Evolutionary conservation across 345 rosid species (phyloP), one percentile per base, ranked within the genome.

Genomic region (Rhodamnia argentea): DNA sequence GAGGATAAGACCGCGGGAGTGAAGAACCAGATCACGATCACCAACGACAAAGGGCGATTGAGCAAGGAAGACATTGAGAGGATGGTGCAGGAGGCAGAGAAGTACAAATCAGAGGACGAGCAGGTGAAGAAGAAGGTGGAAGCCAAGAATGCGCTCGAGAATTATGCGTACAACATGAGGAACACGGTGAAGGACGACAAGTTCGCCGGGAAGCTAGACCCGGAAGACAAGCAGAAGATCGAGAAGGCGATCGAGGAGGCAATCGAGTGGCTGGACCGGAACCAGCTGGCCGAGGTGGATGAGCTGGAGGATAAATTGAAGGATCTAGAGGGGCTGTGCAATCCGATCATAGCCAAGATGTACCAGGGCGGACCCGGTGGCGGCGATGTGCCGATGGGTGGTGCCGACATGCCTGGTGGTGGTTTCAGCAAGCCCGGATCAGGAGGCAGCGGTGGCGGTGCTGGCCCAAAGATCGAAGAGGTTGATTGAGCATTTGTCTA

Each of bases 381-480:
- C 11, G 7, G 81, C 6, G 76, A 64, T 37, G 47, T 0, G 47
- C 81, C 81, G 7, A 70, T 70, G 81, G 47, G 26, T 5, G 60
- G 60, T 23, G 59, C 59, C n/a, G 81, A 70, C 81, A 70, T 70
- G 81, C 81, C 81, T 2, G 7, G 81, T 26, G 88, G 86, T 82
- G 84, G 53, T 10, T 62, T 56, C 1, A 27, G 85, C 12, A 82
- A 3, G 58, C 64, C 81, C 6, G 51, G 82, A 8, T 85, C 88
- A 0, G 85, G 86, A 20, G 88, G 88, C 14, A 53, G 90, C 20
- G 15, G 89, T 7, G 54, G 86, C 26, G 88, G 87, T 54, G 88
- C 90, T 74, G 91, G 94, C 58, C 94, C 93, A 1, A 91, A 91
- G 92, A 91, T 92, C 24, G 94, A 92, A 84, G 94, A 92, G 74